Evolutionary conservation across 768 basidiomycete species (phyloP), one percentile per base, ranked within the genome.

Genomic region (Mycena filopes): DNA sequence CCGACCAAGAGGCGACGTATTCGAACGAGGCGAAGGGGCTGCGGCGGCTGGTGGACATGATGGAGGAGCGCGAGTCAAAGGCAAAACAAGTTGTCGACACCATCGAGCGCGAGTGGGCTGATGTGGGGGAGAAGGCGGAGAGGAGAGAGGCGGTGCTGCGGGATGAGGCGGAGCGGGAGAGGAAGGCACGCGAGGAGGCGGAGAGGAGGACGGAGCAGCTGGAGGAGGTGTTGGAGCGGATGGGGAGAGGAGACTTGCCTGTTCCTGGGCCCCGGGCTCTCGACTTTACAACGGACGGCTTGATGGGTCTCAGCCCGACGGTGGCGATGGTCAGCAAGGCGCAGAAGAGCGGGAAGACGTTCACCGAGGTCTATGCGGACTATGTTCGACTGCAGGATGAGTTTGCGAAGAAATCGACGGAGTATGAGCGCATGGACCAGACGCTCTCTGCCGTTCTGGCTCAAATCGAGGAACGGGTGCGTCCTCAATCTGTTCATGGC

Each of bases 311-410:
- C 20, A 95, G 93, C 72, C 95, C 96, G 2, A 94, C 96, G 0
- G 92, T 96, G 15, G 90, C 92, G 5, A 88, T 97, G 81, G 94
- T 91, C 9, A 89, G 89, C 78, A 87, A 84, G 66, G 86, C 90
- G 23, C 95, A 96, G 79, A 89, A 87, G 75, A 86, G 83, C 28
- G 94, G 93, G 29, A 93, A 93, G 83, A 93, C 92, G 1, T 97
- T 97, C 79, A 97, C 97, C 0, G 93, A 98, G 72, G 90, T 99
- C 23, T 98, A 98, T 75, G 86, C 92, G 18, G 95, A 98, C 73
- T 94, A 94, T 69, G 89, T 97, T 38, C 86, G 87, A 57, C 84
- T 96, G 42, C 91, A 98, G 75, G 93, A 93, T 26, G 92, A 95
- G 31, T 89, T 89, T 59, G 85, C 87, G 21, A 85, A 83, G 75